Base-by-base conservation (phyloP, 148 eudicot genomes). In the Vaccinium darrowii region DNA sequence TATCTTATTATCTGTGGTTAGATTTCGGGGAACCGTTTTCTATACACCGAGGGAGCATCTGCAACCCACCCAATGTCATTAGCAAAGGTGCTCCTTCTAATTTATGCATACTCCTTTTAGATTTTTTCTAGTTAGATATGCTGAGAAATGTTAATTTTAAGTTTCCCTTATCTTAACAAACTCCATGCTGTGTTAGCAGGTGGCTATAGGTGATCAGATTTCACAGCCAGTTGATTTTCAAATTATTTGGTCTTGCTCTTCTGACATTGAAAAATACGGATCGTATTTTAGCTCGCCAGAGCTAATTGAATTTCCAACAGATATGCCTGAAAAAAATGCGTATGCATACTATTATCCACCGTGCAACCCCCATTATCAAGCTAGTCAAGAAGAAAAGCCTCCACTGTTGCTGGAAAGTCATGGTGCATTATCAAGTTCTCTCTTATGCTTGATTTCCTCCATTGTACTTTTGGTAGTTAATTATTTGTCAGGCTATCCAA, bases 341-440 rank as follows among this genome's bases (percentile, higher is more conserved):
- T 95, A 91, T 89, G 98, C 98, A 76, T 94, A 92, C 86, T 95
- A 88, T 84, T 95, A 95, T 87, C 95, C 98, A 63, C 98, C 98
- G 13, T 86, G 93, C 33, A 95, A 92, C 84, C 96, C 98, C 83
- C 52, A 75, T 60, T 91, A 88, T 87, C 90, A 92, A 86, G 92
- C 93, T 87, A 91, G 83, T 89, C 82, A 54, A 19, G 96, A 89
- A 67, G 98, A 95, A 86, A 93, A 91, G 84, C 98, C 98, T 86
- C 98, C 98, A 47, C 85, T 95, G 65, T 83, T 95, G 83, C 77
- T 95, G 91, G 90, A 93, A 90, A 93, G 98, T 82, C 98, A 95
- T 85, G 98, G 98, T 94, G 88, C 23, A 82, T 84, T 84, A 36
- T 57, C 80, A n/a, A 75, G 13, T n/a, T 15, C 67, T 56, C 47